Evolutionary conservation across 768 basidiomycete genomes (phyloP).

Genomic region (Boletus sp.): DNA sequence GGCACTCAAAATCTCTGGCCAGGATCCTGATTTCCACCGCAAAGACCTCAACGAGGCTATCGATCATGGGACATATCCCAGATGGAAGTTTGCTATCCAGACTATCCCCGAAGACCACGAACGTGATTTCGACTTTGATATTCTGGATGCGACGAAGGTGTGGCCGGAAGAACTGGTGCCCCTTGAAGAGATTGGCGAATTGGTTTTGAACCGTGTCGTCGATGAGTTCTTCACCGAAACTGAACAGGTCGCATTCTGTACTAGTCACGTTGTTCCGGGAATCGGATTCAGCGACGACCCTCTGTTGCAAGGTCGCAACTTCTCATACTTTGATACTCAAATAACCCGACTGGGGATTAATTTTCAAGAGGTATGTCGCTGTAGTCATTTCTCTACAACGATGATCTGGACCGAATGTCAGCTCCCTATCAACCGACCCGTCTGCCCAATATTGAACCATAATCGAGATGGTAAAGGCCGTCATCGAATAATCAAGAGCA

Average conservation of each 20-base stretch:
- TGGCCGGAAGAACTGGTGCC: constrained; percentile 84
- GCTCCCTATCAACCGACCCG: constrained; percentile 79
- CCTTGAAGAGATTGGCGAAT: constrained; percentile 70
- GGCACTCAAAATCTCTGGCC: constrained; percentile 74
- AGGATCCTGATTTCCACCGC: constrained; percentile 90
- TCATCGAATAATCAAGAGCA: constrained; percentile 54
- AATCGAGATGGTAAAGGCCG: constrained; percentile 61
- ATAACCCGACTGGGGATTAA: constrained; percentile 77
- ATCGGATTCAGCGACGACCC: constrained; percentile 77
- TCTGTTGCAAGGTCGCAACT: constrained; percentile 79
- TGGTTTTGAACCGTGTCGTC: constrained; percentile 59
- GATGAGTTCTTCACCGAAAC: constrained; percentile 83
- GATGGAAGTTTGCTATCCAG: constrained; percentile 72
- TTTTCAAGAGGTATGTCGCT: constrained; percentile 56
- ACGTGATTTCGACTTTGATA: constrained; percentile 82
- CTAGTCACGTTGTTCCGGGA: constrained; percentile 53
- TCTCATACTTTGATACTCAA: constrained; percentile 86
- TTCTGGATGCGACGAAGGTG: constrained; percentile 83
- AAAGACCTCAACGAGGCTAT: constrained; percentile 87
- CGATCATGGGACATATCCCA: constrained; percentile 61
- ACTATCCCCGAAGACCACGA: constrained; percentile 66
- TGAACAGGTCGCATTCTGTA: constrained; percentile 90
- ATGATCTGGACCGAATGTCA: constrained; percentile 20
- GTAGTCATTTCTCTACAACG: neutral
- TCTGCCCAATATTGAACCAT: constrained; percentile 72